These are phyloP conservation scores for Schizopora paradoxa DNA, from an alignment of 1,284 basidiomycete genomes.

Conservation along the genomic window DNA sequence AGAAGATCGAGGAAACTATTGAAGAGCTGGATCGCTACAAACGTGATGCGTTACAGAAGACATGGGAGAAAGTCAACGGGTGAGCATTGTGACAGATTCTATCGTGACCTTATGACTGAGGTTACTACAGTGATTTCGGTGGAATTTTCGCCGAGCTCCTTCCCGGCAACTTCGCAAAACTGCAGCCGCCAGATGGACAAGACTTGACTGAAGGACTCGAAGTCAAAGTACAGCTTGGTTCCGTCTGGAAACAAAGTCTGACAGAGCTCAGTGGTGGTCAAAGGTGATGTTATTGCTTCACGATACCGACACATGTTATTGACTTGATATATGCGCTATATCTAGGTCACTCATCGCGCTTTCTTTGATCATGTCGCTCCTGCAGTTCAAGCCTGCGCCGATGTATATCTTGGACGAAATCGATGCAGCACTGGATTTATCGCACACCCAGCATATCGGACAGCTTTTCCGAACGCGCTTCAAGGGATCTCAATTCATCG, in stretches of 20 bases:
- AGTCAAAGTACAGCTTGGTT: slow-evolving; percentile 93
- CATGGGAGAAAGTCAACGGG: slow-evolving; percentile 95
- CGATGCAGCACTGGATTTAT: slow-evolving; percentile 92
- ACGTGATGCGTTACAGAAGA: slow-evolving; percentile 87
- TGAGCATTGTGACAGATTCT: slow-evolving; percentile 34
- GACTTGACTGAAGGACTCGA: slow-evolving; percentile 94
- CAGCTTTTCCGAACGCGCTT: slow-evolving; percentile 96
- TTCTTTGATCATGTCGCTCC: slow-evolving; percentile 94
- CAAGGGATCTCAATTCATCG: slow-evolving; percentile 97
- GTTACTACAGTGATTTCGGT: slow-evolving; percentile 78
- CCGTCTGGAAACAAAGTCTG: slow-evolving; percentile 95
- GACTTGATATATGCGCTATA: neutral
- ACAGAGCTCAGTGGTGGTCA: slow-evolving; percentile 98
- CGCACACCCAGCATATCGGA: slow-evolving; percentile 96
- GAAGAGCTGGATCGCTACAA: slow-evolving; percentile 93
- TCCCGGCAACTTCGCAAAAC: slow-evolving; percentile 94
- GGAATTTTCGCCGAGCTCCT: slow-evolving; percentile 94
- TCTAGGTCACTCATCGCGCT: slow-evolving; percentile 90
- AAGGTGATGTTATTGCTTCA: slow-evolving; percentile 50
- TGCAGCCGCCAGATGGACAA: slow-evolving; percentile 90
- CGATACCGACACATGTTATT: slow-evolving; percentile 1
- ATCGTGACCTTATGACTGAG: neutral
- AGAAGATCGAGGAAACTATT: slow-evolving; percentile 95
- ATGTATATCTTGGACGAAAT: slow-evolving; percentile 99
- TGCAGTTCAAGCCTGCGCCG: slow-evolving; percentile 99